Base-by-base conservation (phyloP, 495 filamentous ascomycete genomes). In the Evansstolkia leycettana region DNA sequence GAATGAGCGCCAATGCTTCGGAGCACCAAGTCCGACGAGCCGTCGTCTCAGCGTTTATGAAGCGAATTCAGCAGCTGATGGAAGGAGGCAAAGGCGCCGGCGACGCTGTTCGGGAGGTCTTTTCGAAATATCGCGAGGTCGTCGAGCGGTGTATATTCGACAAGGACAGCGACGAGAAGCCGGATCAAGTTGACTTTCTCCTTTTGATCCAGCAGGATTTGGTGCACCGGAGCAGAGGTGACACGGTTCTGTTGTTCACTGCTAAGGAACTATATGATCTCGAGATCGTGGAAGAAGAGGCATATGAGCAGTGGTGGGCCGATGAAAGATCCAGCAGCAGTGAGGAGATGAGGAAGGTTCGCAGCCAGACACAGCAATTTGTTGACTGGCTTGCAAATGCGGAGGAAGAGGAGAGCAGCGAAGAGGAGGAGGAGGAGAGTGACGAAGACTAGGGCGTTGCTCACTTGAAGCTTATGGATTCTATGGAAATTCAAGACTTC, bases 241-340 rank as follows among this genome's bases (percentile, higher is more conserved):
- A 79, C 14, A 73, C 67, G 8, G 64, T 94, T 2, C 63, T 96
- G 2, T 64, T 89, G 5, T 81, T 77, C 28, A 64, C 82, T 40
- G 67, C 79, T 19, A 87, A 89, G 62, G 76, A 82, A 52, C 62
- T 94, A 36, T 92, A 93, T 52, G 76, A 81, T 37, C 54, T 80
- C 35, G 90, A 96, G 42, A 67, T 95, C 5, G 54, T 95, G 1
- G 87, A 94, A 52, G 84, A 93, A 52, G 89, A 94, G 26, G 87
- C 79, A 0, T 80, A 90, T 29, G 62, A 87, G 50, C 71, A 73
- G 39, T 98, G 90, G 90, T 96, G 88, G 89, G 69, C 63, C 13
- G 75, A 90, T 55, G 64, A 65, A 40, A 69, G 73, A 45, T 74
- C 75, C 6, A 71, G 61, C 18, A 70, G 64, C 36, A 73, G 58